Evolutionary conservation across 2,329 filamentous ascomycete genomes (phyloP).

Genomic region (Aspergillus pseudoviridinutans): DNA sequence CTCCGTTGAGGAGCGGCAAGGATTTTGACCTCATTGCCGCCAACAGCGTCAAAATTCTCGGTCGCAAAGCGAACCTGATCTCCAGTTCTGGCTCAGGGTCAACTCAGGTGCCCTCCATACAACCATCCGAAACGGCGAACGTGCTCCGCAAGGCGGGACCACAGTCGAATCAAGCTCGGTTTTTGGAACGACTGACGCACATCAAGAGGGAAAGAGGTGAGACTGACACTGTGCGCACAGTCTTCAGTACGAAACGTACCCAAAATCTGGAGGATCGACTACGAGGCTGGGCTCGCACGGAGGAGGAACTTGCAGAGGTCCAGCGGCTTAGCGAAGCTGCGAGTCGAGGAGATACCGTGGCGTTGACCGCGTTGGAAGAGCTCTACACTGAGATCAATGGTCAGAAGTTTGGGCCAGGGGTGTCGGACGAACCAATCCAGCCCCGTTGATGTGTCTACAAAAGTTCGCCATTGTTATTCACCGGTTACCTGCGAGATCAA

Average conservation of each 20-base stretch:
- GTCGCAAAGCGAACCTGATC: conserved; percentile 59
- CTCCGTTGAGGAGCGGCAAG: conserved; percentile 38
- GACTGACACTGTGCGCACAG: conserved; percentile 59
- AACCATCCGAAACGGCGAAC: conserved; percentile 1
- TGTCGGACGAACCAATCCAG: conserved; percentile 8
- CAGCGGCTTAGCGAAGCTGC: conserved; percentile 34
- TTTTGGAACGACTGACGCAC: conserved; percentile 63
- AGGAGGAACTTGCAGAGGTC: conserved; percentile 34
- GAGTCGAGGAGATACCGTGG: conserved; percentile 33
- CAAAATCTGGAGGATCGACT: conserved; percentile 30
- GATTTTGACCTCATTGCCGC: conserved; percentile 70
- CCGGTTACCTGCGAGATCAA: neutral
- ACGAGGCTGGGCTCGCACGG: conserved; percentile 35
- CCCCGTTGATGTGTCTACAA: conserved; percentile 1
- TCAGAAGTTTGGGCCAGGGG: conserved; percentile 2
- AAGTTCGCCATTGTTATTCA: neutral
- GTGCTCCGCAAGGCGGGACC: conserved; percentile 23
- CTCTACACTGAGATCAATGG: conserved; percentile 30
- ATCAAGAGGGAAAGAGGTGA: conserved; percentile 64
- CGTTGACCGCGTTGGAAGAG: conserved; percentile 33
- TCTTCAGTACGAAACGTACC: conserved; percentile 45
- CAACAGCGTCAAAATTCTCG: conserved; percentile 65
- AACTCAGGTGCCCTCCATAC: conserved; percentile 1
- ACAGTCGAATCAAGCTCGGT: conserved; percentile 47
- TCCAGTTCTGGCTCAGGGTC: conserved; percentile 34